phyloP scores from a whole-genome alignment of 768 basidiomycete genomes.

The Exidia glandulosa region DNA sequence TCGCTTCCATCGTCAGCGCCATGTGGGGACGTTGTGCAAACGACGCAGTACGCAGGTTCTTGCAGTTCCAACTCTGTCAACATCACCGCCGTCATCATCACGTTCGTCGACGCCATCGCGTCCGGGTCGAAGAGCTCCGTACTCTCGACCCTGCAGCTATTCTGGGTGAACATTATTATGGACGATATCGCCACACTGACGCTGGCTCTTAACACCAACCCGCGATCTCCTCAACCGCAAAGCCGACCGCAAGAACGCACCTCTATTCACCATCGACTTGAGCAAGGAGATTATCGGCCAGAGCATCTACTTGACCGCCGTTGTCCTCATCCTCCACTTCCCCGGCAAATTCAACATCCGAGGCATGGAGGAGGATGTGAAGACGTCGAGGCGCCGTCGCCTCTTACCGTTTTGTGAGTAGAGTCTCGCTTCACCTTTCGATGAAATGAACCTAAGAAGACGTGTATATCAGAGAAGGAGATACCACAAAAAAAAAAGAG shows the following conservation, averaged over 20 bases:
- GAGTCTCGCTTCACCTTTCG: too few species aligned
- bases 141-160: slow-evolving; percentile 88
- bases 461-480: too few species aligned
- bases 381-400: slow-evolving; percentile 69
- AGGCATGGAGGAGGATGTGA: slow-evolving; percentile 12
- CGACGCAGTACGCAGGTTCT: slow-evolving; percentile 38
- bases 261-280: slow-evolving; percentile 88
- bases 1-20: slow-evolving; percentile 32
- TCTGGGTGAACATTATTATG: slow-evolving; percentile 99
- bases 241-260: slow-evolving; percentile 81
- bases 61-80: slow-evolving; percentile 35
- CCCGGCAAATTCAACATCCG: slow-evolving; percentile 65
- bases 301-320: slow-evolving; percentile 70
- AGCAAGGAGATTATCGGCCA: slow-evolving; percentile 92
- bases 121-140: slow-evolving; percentile 71
- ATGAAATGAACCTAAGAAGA: too few species aligned
- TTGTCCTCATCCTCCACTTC: slow-evolving; percentile 88
- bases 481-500: too few species aligned
- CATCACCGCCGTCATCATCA: slow-evolving; percentile 38
- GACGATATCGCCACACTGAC: slow-evolving; percentile 97
- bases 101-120: slow-evolving; percentile 41
- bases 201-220: slow-evolving; percentile 85
- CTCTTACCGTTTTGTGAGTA: slow-evolving; percentile 97
- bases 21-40: slow-evolving; percentile 42
- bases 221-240: slow-evolving; percentile 71